A percentile compares a stretch with the other conserved stretches of the same genome.
phyloP scores from a whole-genome alignment of 2,329 filamentous ascomycete species.

The Calonectria henricotiae region DNA sequence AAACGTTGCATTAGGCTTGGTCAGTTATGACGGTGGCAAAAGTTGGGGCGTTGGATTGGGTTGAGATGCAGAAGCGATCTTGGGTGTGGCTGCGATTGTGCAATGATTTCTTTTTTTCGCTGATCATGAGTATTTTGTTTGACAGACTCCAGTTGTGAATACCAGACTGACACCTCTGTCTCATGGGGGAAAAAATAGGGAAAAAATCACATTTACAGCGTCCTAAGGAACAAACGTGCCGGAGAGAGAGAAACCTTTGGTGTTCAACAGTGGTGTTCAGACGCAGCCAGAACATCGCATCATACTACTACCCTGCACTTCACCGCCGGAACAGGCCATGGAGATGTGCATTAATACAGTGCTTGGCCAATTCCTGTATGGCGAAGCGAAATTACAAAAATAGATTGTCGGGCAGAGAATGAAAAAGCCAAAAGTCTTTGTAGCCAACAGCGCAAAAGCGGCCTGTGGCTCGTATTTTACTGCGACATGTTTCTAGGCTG shows the following conservation, averaged over 20 bases:
- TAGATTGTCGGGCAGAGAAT: background rate
- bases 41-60: background rate
- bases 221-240: too few species aligned
- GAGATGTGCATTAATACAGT: slow-evolving; percentile 17
- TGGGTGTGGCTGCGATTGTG: background rate
- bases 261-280: slow-evolving; percentile 3
- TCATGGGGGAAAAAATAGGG: background rate
- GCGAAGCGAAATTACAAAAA: slow-evolving; percentile 10
- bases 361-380: slow-evolving; percentile 3
- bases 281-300: background rate
- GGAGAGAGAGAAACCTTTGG: background rate
- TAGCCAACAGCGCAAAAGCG: slow-evolving; percentile 2
- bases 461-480: slow-evolving; percentile 9
- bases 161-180: background rate
- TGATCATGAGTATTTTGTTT: background rate
- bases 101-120: background rate
- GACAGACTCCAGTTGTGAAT: background rate
- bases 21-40: background rate
- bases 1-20: background rate
- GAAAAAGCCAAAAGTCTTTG: background rate
- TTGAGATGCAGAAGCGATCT: background rate
- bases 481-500: slow-evolving; percentile 13
- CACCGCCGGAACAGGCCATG: slow-evolving; percentile 15
- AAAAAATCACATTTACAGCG: too few species aligned
- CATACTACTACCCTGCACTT: slow-evolving; percentile 17